phyloP scores from a whole-genome alignment of 257 asterid genomes.

The Knoxia roxburghii region DNA sequence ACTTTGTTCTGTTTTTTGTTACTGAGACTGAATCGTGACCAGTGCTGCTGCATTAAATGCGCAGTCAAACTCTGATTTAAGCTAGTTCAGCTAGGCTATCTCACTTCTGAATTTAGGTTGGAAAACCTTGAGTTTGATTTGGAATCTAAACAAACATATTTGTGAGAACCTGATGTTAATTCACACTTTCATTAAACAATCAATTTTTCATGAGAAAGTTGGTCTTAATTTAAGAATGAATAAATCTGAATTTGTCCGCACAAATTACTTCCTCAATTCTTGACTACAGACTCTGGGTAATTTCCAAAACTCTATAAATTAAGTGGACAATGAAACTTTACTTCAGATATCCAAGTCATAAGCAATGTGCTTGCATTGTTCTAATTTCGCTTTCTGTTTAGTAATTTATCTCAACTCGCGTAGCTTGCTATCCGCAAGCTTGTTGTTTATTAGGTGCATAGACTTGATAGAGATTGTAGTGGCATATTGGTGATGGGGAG shows the following conservation, averaged over 20 bases:
- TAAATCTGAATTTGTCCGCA: background rate
- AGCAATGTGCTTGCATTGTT: background rate
- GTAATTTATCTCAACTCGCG: constrained; percentile 2
- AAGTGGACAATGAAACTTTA: background rate
- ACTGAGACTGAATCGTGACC: background rate
- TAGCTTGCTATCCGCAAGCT: constrained; percentile 38
- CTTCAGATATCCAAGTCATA: background rate
- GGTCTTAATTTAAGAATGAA: background rate
- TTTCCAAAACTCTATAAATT: background rate
- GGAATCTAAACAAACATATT: background rate
- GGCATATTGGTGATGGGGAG: constrained; percentile 96
- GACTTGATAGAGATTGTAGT: constrained; percentile 95
- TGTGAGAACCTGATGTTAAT: no score
- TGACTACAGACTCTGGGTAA: background rate
- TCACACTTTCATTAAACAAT: background rate
- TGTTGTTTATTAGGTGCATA: constrained; percentile 70
- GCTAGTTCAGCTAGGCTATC: background rate
- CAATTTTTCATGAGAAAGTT: background rate
- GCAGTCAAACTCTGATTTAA: background rate
- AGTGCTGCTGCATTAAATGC: background rate
- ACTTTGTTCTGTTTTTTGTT: background rate
- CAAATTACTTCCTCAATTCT: background rate
- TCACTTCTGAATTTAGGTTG: background rate
- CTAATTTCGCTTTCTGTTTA: background rate
- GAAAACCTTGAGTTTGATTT: background rate